Base-by-base conservation (phyloP, 768 basidiomycete species). In the Lactifluus pinguis region DNA sequence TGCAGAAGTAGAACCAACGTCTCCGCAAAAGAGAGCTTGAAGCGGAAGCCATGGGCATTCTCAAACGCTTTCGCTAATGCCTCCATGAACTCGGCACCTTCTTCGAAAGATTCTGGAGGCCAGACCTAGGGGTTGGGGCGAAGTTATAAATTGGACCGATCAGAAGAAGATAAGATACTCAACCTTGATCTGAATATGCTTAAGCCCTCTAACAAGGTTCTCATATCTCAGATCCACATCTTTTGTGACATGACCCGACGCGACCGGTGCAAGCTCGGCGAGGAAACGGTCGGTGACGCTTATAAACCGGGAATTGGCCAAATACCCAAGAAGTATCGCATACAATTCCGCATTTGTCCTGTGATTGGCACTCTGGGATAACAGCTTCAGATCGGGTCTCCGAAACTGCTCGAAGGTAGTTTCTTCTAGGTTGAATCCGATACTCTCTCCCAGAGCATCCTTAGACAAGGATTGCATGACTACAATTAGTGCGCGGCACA, bases 261-360 rank as follows among this genome's bases (percentile, higher is more conserved):
- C 80, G 8, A 92, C 78, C 32, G 89, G 89, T 6, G 76, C 77
- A 38, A 98, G 76, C 67, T 95, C 94, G 1, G 80, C 79, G 53
- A 94, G 73, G 71, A 95, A 98, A 0, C 92, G 83, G 73, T 97
- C 93, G 4, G 91, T 92, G n/a, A 98, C 90, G 60, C 86, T 94
- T 65, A 88, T 78, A 67, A 98, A 98, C 55, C 93, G 92, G 59
- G 90, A 76, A 66, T 83, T 85, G 1, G 92, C 87, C 57, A 95
- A 75, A 66, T 89, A 84, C 2, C 92, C 94, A 5, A 97, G 74
- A n/a, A 97, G 76, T 19, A 83, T 83, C 3, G 92, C 87, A 71
- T 88, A 92, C 14, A 95, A 69, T 57, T 94, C 89, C 0, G 87
- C 85, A 69, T 93, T 94, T 8, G 83, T 80, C 38, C 85, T 80